Percentiles rank a stretch among this genome's conserved stretches.
Evolutionary conservation across 1,284 basidiomycete species (phyloP).

Genomic region (Melampsora americana): DNA sequence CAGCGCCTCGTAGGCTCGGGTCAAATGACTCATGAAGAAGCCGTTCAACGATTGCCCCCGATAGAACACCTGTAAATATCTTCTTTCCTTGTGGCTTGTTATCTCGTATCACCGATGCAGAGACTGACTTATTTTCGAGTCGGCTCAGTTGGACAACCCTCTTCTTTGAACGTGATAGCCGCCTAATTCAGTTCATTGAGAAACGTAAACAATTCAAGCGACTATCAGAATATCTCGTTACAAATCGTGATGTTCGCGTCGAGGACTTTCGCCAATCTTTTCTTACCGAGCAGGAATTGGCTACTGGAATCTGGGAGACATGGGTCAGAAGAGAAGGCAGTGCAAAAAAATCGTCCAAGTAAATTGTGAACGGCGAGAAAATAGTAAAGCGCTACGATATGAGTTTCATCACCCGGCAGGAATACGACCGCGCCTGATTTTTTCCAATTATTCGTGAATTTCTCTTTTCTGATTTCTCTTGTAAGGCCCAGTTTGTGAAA

Average conservation of each 20-base stretch:
- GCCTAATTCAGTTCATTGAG: slow-evolving; percentile 37
- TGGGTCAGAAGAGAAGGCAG: slow-evolving; percentile 38
- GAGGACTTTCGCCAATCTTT: slow-evolving; percentile 24
- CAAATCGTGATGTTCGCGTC: slow-evolving; percentile 28
- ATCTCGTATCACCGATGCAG: background rate
- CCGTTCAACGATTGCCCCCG: slow-evolving; percentile 25
- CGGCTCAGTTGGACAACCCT: slow-evolving; percentile 35
- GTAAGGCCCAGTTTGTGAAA: no score
- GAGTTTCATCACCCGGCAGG: no score
- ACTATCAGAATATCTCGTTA: slow-evolving; percentile 25
- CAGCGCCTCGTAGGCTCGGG: slow-evolving; percentile 16
- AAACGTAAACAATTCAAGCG: slow-evolving; percentile 40
- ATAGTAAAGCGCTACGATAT: no score
- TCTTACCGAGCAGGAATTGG: slow-evolving; percentile 13
- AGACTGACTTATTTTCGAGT: background rate
- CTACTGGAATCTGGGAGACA: slow-evolving; percentile 9
- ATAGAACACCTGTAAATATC: slow-evolving; percentile 37
- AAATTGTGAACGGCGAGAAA: no score
- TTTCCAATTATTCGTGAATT: no score
- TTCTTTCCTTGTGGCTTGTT: background rate
- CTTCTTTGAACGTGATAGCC: slow-evolving; percentile 34
- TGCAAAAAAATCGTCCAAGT: background rate
- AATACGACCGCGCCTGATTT: no score
- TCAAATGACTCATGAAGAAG: slow-evolving; percentile 15
- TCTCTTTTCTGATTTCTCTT: no score